These are phyloP conservation scores for Candida succiphila DNA, from an alignment of 805 yeast genomes.

Conservation along the genomic window DNA sequence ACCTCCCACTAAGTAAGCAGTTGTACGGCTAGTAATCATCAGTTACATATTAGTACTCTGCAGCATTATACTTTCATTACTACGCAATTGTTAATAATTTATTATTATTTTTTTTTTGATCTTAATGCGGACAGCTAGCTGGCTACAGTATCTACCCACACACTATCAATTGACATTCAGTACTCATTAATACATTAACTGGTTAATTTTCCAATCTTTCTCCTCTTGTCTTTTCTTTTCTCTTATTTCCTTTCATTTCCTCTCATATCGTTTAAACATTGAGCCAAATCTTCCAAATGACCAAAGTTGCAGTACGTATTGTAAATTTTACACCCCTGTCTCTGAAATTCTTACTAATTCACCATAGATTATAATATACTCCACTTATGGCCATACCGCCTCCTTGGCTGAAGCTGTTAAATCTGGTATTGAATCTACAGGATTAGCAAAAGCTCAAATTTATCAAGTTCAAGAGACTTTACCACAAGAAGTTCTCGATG, in stretches of 20 bases:
- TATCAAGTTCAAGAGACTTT: conserved; percentile 75
- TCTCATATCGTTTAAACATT: background rate
- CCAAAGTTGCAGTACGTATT: conserved; percentile 11
- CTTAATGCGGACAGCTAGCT: too few species aligned
- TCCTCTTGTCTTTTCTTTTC: too few species aligned
- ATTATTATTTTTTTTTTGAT: too few species aligned
- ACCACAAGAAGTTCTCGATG: conserved; percentile 41
- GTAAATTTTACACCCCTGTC: background rate
- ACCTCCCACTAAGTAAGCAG: too few species aligned
- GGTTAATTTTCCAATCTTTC: too few species aligned
- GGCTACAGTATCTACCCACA: too few species aligned
- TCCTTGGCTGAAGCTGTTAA: conserved; percentile 57
- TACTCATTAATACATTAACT: too few species aligned
- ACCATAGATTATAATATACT: conserved; percentile 45
- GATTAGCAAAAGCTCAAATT: conserved; percentile 61
- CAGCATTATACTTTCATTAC: too few species aligned
- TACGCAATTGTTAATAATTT: too few species aligned
- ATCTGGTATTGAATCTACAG: conserved; percentile 50
- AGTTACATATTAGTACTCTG: too few species aligned
- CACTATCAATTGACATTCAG: too few species aligned
- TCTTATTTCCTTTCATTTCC: background rate
- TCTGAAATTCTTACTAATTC: background rate
- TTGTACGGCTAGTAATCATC: too few species aligned
- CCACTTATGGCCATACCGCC: conserved; percentile 71
- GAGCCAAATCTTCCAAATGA: conserved; percentile 5